Base-by-base conservation (phyloP, 305 asterid species). In the Solanum hybrid region DNA sequence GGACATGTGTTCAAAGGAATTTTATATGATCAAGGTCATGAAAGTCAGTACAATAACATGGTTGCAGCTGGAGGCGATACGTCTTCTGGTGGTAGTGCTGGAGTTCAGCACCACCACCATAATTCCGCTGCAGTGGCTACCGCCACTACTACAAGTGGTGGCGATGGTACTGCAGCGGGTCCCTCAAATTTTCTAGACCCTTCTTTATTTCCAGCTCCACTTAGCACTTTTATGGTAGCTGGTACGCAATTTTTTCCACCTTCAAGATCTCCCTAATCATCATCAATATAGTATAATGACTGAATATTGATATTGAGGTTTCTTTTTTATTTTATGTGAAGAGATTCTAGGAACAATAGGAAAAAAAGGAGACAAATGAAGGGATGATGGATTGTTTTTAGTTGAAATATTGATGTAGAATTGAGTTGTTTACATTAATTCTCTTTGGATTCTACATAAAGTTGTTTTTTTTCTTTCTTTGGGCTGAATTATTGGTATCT, bases 71-170 rank as follows among this genome's bases (percentile, higher is more conserved):
- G 82, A 18, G 88, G 90, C 28, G 89, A 90, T 67, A 88, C 86
- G 29, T 88, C 90, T 7, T 84, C 89, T 1, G 92, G 89, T 33
- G 90, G 96, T 40, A 96, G 97, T 11, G 94, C 97, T 89, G 96
- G 90, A 20, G 40, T 73, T 67, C 90, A 73, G 31, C 88, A 91
- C 93, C 94, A 91, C 93, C 94, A 95, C 91, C 94, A 93, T 69
- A 92, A 93, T 46, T 81, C 82, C 5, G 22, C 73, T 29, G 86
- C 90, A 73, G 31, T 67, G 2, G 37, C 80, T 34, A 42, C 87
- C 2, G 69, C 89, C 22, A 24, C 39, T 31, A 10, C 16, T 42
- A 61, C 89, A 61, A n/a, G 88, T 31, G 87, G 69, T 31, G 87
- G 71, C n/a, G 24, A 67, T 13, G 81, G 12, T 20, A 71, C 61